phyloP scores from a whole-genome alignment of 805 yeast species.

The Candida lessepsii region DNA sequence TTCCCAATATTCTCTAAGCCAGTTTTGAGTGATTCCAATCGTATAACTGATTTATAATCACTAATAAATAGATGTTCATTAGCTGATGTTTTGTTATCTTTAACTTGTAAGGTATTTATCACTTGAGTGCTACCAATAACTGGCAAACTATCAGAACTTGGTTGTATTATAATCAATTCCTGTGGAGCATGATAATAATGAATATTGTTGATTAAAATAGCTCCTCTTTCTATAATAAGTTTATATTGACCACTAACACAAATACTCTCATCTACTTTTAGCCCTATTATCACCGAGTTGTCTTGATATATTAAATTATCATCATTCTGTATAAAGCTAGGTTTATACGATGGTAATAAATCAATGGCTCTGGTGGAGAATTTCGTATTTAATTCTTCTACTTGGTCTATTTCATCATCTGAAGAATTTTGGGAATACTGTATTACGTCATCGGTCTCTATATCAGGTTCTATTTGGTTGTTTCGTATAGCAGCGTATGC shows the following conservation, averaged over 20 bases:
- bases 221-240: conserved; percentile 47
- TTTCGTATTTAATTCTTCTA: background rate
- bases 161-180: conserved; percentile 24
- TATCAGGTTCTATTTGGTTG: conserved; percentile 15
- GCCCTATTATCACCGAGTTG: conserved; percentile 38
- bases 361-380: background rate
- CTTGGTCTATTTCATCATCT: conserved; percentile 21
- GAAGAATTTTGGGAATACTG: conserved; percentile 29
- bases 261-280: conserved; percentile 42
- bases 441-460: conserved; percentile 17
- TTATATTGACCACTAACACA: conserved; percentile 48
- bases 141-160: conserved; percentile 42
- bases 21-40: conserved; percentile 33
- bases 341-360: conserved; percentile 14
- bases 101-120: conserved; percentile 23
- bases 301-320: conserved; percentile 37
- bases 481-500: conserved; percentile 33
- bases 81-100: conserved; percentile 27
- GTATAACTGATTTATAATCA: conserved; percentile 43
- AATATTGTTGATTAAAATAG: conserved; percentile 41
- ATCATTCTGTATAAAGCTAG: conserved; percentile 32
- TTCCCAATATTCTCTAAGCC: conserved; percentile 47
- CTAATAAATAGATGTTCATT: conserved; percentile 39
- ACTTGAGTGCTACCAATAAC: conserved; percentile 44
- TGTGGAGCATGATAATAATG: conserved; percentile 27